A percentile compares a stretch with the other conserved stretches of the same genome.
Evolutionary conservation across 1,139 yeast species (phyloP).

Genomic region (Suhomyces guaymorum): DNA sequence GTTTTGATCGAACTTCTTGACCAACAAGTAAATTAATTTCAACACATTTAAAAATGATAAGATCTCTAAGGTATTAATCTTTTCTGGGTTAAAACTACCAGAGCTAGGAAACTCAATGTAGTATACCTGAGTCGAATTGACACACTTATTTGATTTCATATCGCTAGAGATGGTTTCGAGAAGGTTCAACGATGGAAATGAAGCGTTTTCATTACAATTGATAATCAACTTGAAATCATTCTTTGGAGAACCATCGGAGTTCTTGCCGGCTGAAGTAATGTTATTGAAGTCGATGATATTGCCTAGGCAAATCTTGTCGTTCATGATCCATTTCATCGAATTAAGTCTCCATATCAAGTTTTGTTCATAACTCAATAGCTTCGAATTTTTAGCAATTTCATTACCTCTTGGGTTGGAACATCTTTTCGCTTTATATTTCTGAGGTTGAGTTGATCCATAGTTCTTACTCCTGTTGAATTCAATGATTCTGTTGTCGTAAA

Average conservation of each 20-base stretch:
- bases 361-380: conserved; percentile 37
- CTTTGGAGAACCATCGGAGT: too few relatives aligned
- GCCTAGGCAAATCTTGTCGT: conserved; percentile 33
- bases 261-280: too few relatives aligned
- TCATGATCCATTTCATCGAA: conserved; percentile 32
- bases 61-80: conserved; percentile 28
- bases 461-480: too few relatives aligned
- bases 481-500: conserved; percentile 9
- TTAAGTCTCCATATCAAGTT: conserved; percentile 39
- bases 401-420: background rate
- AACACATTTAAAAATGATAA: conserved; percentile 35
- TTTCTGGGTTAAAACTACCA: conserved; percentile 27
- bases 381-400: conserved; percentile 15
- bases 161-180: conserved; percentile 20
- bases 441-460: conserved; percentile 1
- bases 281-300: conserved; percentile 35
- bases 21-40: conserved; percentile 29
- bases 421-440: conserved; percentile 7
- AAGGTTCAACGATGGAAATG: conserved; percentile 27
- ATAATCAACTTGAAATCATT: conserved; percentile 31
- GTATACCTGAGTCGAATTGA: conserved; percentile 15
- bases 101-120: conserved; percentile 40
- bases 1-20: conserved; percentile 21
- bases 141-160: conserved; percentile 8
- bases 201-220: conserved; percentile 38